A percentile compares a stretch with the other conserved stretches of the same genome.
phyloP scores from a whole-genome alignment of 2,329 filamentous ascomycete genomes.

The Fusarium scirpi region DNA sequence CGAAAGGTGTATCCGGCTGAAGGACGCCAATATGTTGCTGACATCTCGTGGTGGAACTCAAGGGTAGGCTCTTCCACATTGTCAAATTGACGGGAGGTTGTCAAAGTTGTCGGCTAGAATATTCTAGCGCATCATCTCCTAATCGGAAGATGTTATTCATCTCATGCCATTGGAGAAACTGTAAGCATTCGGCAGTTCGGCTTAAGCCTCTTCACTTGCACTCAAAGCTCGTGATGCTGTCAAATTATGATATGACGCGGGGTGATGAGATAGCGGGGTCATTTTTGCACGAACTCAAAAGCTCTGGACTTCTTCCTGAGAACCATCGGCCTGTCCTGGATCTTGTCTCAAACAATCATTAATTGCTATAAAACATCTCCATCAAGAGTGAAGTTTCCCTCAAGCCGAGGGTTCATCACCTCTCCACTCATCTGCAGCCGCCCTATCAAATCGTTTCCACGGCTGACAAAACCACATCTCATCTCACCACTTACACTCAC shows the following conservation, averaged over 20 bases:
- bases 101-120: not conserved
- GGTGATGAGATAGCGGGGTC: not conserved
- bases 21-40: too few species aligned
- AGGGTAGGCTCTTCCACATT: not conserved
- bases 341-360: too few species aligned
- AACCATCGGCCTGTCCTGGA: not conserved
- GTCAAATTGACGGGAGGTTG: too few species aligned
- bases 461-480: slow-evolving; percentile 16
- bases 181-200: not conserved
- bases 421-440: slow-evolving; percentile 6
- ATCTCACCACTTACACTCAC: not conserved
- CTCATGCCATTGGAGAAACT: not conserved
- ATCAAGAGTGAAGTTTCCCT: not conserved
- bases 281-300: fast-evolving
- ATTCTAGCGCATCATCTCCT: not conserved
- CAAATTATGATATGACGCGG: not conserved
- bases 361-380: fast-evolving
- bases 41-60: too few species aligned
- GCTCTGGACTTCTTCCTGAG: not conserved
- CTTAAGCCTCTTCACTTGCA: not conserved
- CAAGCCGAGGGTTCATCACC: not conserved
- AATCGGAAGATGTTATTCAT: not conserved
- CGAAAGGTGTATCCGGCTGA: too few species aligned
- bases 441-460: slow-evolving; percentile 15
- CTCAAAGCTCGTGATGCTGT: not conserved